These are phyloP conservation scores for Amphirosellinia nigrospora DNA, from an alignment of 495 filamentous ascomycete species.

Conservation along the genomic window DNA sequence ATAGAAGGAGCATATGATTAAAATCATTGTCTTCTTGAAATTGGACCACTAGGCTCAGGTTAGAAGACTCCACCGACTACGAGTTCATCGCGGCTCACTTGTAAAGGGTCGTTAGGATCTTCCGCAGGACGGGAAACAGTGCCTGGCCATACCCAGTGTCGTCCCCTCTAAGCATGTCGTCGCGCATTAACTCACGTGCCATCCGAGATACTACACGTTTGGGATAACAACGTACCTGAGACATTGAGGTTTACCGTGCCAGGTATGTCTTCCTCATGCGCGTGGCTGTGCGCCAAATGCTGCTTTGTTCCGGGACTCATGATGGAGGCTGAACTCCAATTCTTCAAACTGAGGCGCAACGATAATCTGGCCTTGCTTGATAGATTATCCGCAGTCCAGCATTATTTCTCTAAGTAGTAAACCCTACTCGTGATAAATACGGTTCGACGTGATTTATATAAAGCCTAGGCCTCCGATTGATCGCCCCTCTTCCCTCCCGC, in stretches of 20 bases:
- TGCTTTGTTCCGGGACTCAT: constrained; percentile 2
- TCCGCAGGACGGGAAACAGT: constrained; percentile 65
- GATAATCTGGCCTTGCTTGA: constrained; percentile 1
- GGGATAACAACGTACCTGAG: constrained; percentile 36
- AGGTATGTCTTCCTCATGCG: constrained; percentile 62
- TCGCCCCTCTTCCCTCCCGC: constrained; percentile 9
- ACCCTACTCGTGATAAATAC: not conserved
- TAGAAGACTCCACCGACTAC: constrained; percentile 7
- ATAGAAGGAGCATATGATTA: constrained; percentile 63
- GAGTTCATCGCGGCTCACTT: constrained; percentile 36
- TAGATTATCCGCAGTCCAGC: not conserved
- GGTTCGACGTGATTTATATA: constrained; percentile 9
- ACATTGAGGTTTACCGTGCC: constrained; percentile 64
- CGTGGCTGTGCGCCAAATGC: constrained; percentile 54
- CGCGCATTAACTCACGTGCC: constrained; percentile 8
- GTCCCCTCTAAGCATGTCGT: constrained; percentile 57
- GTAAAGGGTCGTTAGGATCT: constrained; percentile 70
- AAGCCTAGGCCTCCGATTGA: not conserved
- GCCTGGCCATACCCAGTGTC: constrained; percentile 67
- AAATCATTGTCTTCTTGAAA: constrained; percentile 65
- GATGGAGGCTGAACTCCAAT: not conserved
- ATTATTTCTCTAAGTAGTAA: not conserved
- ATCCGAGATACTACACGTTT: not conserved
- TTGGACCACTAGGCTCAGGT: constrained; percentile 54
- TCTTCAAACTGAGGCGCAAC: not conserved